phyloP scores from a whole-genome alignment of 1,139 yeast species.

The Blastobotrys elegans region DNA sequence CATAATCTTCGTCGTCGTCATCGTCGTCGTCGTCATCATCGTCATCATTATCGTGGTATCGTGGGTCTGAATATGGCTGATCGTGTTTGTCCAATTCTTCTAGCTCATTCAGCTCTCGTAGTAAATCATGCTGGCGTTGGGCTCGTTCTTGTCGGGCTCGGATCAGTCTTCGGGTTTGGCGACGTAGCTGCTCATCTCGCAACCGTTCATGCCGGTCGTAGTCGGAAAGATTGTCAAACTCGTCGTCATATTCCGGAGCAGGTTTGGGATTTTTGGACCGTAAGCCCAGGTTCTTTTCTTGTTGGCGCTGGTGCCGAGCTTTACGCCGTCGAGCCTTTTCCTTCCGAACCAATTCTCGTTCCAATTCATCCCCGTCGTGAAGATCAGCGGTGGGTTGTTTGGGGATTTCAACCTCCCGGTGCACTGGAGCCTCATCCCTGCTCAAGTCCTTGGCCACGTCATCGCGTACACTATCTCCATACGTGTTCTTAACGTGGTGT shows the following conservation, averaged over 20 bases:
- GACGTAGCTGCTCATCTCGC: neutral
- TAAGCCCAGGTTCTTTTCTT: too few species aligned
- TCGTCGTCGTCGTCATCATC: slow-evolving; percentile 1
- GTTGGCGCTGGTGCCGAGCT: neutral
- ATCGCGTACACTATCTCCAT: too few species aligned
- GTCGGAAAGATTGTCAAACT: neutral
- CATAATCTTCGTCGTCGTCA: slow-evolving; percentile 1
- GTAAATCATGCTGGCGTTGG: neutral
- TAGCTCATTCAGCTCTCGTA: neutral
- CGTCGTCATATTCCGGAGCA: neutral
- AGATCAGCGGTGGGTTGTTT: too few species aligned
- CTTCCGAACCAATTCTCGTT: neutral
- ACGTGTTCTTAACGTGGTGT: too few species aligned
- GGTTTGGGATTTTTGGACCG: too few species aligned
- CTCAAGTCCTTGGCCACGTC: too few species aligned
- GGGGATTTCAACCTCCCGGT: too few species aligned
- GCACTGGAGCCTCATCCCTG: too few species aligned
- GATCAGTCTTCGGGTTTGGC: neutral
- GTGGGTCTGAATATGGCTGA: too few species aligned
- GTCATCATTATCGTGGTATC: neutral
- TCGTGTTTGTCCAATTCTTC: too few species aligned
- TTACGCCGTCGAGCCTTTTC: neutral
- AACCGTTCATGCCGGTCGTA: neutral
- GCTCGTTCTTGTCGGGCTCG: slow-evolving; percentile 1
- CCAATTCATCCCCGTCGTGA: neutral